Percentiles rank a stretch among this genome's conserved stretches.
phyloP scores from a whole-genome alignment of 2,329 filamentous ascomycete species.

The Pyrenophora graminea region DNA sequence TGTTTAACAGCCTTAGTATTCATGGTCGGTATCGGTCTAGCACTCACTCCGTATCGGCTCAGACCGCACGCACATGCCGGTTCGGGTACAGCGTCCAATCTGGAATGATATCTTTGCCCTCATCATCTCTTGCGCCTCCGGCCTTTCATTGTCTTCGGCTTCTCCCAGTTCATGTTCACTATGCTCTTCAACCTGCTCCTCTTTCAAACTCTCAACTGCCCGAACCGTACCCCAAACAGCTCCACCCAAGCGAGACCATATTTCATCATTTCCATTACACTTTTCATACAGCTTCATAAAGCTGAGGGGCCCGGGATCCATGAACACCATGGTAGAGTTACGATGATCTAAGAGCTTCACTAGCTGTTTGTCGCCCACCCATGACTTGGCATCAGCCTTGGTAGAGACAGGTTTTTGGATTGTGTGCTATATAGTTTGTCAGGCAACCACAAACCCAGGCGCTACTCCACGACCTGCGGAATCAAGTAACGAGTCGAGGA shows the following conservation, averaged over 20 bases:
- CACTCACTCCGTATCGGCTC: neutral
- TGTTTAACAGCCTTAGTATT: neutral
- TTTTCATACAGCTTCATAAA: neutral
- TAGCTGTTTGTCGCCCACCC: no score
- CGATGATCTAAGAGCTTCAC: no score
- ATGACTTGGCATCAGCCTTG: no score
- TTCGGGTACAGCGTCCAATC: neutral
- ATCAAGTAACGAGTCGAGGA: no score
- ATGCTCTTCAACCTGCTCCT: no score
- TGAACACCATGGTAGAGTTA: neutral
- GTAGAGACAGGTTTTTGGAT: no score
- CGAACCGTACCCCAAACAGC: neutral
- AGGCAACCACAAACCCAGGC: no score
- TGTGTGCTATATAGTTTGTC: no score
- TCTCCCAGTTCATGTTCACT: no score
- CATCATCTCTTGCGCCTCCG: neutral
- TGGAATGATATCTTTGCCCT: neutral
- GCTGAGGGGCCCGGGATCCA: neutral
- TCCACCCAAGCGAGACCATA: neutral
- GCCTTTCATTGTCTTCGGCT: neutral
- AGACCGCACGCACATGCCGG: neutral
- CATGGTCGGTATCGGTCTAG: constrained; percentile 1
- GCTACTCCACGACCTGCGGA: no score
- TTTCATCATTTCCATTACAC: neutral
- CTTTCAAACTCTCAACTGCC: neutral